Conservation (phyloP, 2,329 filamentous ascomycete genomes). For the Dothideomycetidae sp. region DNA sequence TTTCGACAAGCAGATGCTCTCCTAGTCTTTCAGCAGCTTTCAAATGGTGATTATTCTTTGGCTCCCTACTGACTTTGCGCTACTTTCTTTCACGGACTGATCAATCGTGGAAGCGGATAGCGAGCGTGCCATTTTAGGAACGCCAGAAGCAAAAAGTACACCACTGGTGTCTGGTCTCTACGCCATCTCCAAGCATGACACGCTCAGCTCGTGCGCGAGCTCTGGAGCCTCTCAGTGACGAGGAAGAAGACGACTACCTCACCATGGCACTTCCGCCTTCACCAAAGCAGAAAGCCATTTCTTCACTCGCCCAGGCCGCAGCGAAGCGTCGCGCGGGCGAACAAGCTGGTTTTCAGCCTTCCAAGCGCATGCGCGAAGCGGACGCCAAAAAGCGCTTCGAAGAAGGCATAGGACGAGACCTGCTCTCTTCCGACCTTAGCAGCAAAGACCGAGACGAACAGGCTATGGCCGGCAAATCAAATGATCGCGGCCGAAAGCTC, state of each 20-base stretch:
- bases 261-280: constrained; percentile 63
- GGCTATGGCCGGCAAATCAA: constrained; percentile 46
- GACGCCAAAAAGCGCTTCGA: constrained; percentile 27
- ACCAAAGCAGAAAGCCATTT: constrained; percentile 42
- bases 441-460: constrained; percentile 64
- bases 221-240: too few relatives aligned
- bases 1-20: too few relatives aligned
- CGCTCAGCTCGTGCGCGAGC: too few relatives aligned
- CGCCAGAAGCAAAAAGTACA: too few relatives aligned
- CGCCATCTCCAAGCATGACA: constrained; percentile 2
- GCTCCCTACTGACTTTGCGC: too few relatives aligned
- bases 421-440: constrained; percentile 47
- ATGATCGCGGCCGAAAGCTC: constrained; percentile 76
- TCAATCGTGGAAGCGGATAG: too few relatives aligned
- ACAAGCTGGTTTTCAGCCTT: constrained; percentile 44
- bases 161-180: too few relatives aligned
- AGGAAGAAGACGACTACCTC: constrained; percentile 89
- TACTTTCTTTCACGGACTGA: too few relatives aligned
- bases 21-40: too few relatives aligned
- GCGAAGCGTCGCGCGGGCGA: constrained; percentile 45
- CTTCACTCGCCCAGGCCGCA: constrained; percentile 42
- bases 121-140: too few relatives aligned
- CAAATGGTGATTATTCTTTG: too few relatives aligned
- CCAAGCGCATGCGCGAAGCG: constrained; percentile 69
- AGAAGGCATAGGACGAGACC: constrained; percentile 1